phyloP scores from a whole-genome alignment of 306 rosid genomes.

The Cajanus cajan region DNA sequence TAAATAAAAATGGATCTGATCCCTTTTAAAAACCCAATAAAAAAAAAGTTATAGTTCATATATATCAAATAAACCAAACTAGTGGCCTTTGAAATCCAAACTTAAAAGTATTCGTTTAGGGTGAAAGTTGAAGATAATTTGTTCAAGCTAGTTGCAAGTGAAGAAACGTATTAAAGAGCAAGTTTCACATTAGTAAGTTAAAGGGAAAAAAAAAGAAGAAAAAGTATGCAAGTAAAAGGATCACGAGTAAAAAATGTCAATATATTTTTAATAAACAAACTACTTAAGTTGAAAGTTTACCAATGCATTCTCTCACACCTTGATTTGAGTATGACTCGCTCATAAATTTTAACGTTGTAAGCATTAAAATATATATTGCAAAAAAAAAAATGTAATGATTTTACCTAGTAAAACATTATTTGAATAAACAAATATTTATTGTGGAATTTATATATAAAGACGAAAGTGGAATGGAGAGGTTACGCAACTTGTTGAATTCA shows the following conservation, averaged over 20 bases:
- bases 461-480: too few species aligned
- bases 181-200: background rate
- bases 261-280: background rate
- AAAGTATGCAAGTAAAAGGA: background rate
- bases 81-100: background rate
- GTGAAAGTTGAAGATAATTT: background rate
- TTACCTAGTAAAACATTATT: background rate
- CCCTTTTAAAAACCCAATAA: background rate
- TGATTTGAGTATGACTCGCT: background rate
- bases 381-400: background rate
- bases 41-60: background rate
- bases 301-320: background rate
- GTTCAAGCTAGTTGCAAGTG: background rate
- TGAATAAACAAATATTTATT: background rate
- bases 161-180: background rate
- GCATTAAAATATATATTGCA: background rate
- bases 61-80: background rate
- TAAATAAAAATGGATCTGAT: background rate
- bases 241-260: background rate
- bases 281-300: background rate
- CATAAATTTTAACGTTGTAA: too few species aligned
- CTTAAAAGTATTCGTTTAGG: too few species aligned
- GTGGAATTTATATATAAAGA: too few species aligned
- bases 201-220: background rate
- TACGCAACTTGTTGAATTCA: background rate